Base-by-base conservation (phyloP, 768 basidiomycete genomes). In the Tylopilus balloui region DNA sequence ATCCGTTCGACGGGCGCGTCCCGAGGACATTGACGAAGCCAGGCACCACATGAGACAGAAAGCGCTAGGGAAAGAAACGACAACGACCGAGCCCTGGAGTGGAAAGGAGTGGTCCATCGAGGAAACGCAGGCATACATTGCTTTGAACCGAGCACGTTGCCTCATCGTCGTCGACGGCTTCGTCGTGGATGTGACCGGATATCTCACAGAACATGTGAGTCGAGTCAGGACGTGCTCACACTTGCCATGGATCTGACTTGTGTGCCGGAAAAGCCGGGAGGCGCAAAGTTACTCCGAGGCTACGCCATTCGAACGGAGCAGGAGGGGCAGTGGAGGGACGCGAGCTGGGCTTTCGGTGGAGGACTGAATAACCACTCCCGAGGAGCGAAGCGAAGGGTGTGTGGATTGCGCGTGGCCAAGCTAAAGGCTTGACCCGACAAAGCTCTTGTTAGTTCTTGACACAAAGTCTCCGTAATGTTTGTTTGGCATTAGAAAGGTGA, bases 301-400 rank as follows among this genome's bases (percentile, higher is more conserved):
- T 53, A 53, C 1, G 36, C 51, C 32, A 17, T 53, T 25, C 38
- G 17, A 25, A 24, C 3, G 0, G 38, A 36, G 27, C 38, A 17
- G n/a, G 21, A 25, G 12, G 42, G 37, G 29, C 27, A 14, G 21
- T 53, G 43, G 51, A 53, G 42, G 24, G 43, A 53, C 20, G 52
- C 51, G 28, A 46, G 51, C 39, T 53, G 52, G 52, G 52, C 43
- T 14, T 53, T 53, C 27, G 28, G 2, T 9, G 52, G 43, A 7
- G 51, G 52, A 19, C 19, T 53, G 34, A 53, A 53, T 21, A 53
- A 53, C 23, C 51, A 53, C 6, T 46, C 51, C 6, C 52, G 43
- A 24, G 19, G 15, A 4, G 51, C 52, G 9, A 53, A 12, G 24
- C 43, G 21, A 25, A 41, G 42, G 28, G 14, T 20, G 28, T 25